Evolutionary conservation across 2,329 filamentous ascomycete genomes (phyloP).

Genomic region (Diaporthe nobilis): DNA sequence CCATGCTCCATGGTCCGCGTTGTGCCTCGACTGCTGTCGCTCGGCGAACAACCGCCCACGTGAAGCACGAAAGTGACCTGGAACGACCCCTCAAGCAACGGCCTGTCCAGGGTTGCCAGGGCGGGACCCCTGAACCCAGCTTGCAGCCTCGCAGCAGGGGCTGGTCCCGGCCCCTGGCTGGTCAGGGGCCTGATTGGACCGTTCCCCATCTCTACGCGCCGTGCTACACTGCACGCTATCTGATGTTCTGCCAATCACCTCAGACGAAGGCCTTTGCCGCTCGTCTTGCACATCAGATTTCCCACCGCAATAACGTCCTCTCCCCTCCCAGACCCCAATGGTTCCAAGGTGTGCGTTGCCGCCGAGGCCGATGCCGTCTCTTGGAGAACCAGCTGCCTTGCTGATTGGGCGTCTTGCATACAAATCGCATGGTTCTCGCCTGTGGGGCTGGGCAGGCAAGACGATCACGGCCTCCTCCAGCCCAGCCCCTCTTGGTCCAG

Average conservation of each 20-base stretch:
- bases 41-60: conserved; percentile 18
- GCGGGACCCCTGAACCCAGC: conserved; percentile 34
- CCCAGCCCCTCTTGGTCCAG: conserved; percentile 26
- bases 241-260: conserved; percentile 40
- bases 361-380: conserved; percentile 35
- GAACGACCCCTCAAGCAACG: conserved; percentile 37
- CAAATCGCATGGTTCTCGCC: conserved; percentile 22
- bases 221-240: conserved; percentile 38
- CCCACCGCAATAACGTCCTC: conserved; percentile 31
- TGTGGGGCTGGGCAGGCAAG: conserved; percentile 28
- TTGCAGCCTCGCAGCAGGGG: conserved; percentile 37
- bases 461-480: conserved; percentile 30
- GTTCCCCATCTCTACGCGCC: conserved; percentile 41
- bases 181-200: conserved; percentile 36
- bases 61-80: conserved; percentile 23
- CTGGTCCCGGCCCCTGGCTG: conserved; percentile 24
- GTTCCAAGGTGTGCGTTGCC: conserved; percentile 33
- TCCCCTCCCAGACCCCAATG: conserved; percentile 36
- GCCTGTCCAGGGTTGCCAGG: conserved; percentile 22
- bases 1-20: conserved; percentile 1
- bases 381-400: conserved; percentile 21
- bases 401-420: conserved; percentile 34
- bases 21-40: conserved; percentile 6
- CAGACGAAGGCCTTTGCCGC: conserved; percentile 35
- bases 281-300: conserved; percentile 29